These are phyloP conservation scores for Ceratobasidium sp. DNA, from an alignment of 1,284 basidiomycete genomes.

Conservation along the genomic window DNA sequence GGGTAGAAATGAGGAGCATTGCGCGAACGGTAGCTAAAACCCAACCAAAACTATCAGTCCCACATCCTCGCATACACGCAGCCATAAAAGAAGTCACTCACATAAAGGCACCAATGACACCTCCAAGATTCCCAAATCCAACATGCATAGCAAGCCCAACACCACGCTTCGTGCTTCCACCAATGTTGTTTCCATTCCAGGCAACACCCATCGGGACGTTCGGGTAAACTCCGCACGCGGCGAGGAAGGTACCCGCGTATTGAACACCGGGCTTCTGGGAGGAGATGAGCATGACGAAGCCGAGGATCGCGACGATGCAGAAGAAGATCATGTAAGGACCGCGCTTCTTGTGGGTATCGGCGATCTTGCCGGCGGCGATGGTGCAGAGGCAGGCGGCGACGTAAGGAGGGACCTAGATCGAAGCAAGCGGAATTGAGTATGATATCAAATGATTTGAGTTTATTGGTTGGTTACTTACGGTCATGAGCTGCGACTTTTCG, in stretches of 20 bases:
- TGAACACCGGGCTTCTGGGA: slow-evolving; percentile 51
- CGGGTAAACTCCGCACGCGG: slow-evolving; percentile 56
- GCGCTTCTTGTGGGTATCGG: slow-evolving; percentile 41
- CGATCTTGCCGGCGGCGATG: slow-evolving; percentile 51
- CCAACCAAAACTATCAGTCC: not conserved
- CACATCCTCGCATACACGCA: not conserved
- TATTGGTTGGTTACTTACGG: slow-evolving; percentile 35
- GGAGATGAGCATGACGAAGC: slow-evolving; percentile 54
- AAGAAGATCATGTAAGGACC: slow-evolving; percentile 43
- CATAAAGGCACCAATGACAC: slow-evolving; percentile 55
- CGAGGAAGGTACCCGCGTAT: slow-evolving; percentile 57
- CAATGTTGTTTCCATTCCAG: slow-evolving; percentile 57
- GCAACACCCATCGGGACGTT: slow-evolving; percentile 56
- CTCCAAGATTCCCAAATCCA: slow-evolving; percentile 55
- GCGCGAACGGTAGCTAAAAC: slow-evolving; percentile 41
- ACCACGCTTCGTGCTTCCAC: slow-evolving; percentile 57
- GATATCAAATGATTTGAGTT: slow-evolving; percentile 8
- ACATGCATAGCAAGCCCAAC: slow-evolving; percentile 56
- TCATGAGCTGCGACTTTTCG: slow-evolving; percentile 55
- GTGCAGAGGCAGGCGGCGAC: slow-evolving; percentile 53
- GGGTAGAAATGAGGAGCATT: slow-evolving; percentile 45
- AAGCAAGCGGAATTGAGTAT: not conserved
- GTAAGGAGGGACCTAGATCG: slow-evolving; percentile 19
- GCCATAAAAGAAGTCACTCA: slow-evolving; percentile 43
- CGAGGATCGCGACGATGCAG: slow-evolving; percentile 53